phyloP scores from a whole-genome alignment of 106 monocot species.

The Acanthochlamys bracteata region DNA sequence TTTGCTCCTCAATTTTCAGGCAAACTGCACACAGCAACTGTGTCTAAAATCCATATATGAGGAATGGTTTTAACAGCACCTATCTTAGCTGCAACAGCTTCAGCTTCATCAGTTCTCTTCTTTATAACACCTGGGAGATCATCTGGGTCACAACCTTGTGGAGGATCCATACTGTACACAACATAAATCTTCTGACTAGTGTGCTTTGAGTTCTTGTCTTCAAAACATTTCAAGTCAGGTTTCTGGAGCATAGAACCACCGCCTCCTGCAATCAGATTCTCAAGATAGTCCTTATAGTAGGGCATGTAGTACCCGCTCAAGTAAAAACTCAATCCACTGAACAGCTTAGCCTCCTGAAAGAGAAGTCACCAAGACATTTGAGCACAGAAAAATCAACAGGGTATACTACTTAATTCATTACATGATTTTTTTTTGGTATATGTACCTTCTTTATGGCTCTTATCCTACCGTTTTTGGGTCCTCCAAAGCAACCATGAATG shows the following conservation, averaged over 20 bases:
- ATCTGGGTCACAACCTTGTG: conserved; percentile 16
- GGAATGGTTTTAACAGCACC: conserved; percentile 21
- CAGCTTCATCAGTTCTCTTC: conserved; percentile 34
- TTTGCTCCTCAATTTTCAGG: no score
- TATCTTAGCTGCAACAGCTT: conserved; percentile 20
- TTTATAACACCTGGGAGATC: conserved; percentile 14
- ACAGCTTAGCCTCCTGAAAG: conserved; percentile 49
- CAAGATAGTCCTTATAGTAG: conserved; percentile 35
- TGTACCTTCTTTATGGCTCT: conserved; percentile 60
- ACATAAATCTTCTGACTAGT: conserved; percentile 12
- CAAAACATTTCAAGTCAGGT: not conserved
- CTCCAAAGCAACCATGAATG: conserved; percentile 68
- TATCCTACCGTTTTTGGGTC: conserved; percentile 70
- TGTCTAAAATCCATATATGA: conserved; percentile 50
- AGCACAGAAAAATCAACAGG: no score
- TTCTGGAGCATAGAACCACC: conserved; percentile 38
- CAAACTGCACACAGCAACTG: conserved; percentile 40
- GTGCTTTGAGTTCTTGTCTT: not conserved
- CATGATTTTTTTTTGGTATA: no score
- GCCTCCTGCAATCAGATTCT: conserved; percentile 33
- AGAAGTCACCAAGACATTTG: no score
- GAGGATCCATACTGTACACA: conserved; percentile 42
- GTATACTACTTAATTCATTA: no score
- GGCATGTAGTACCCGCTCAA: conserved; percentile 42
- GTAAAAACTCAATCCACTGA: conserved; percentile 35